Conservation (phyloP, 257 asterid genomes). For the Fraxinus cuspidata region DNA sequence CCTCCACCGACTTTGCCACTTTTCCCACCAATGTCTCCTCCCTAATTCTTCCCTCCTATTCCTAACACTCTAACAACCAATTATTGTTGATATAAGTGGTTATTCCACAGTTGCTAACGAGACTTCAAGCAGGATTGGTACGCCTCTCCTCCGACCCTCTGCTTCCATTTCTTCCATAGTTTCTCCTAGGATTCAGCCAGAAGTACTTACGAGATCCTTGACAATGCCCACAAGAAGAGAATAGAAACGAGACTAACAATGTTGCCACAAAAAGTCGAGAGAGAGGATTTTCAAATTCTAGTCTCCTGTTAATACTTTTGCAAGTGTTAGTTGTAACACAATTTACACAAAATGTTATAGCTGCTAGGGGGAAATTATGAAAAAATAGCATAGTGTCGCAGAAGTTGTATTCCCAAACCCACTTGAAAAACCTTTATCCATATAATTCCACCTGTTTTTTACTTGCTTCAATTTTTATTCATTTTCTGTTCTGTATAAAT, state of each 20-base stretch:
- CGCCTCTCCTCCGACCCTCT: constrained; percentile 53
- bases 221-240: constrained; percentile 45
- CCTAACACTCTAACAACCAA: too few relatives aligned
- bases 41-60: too few relatives aligned
- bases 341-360: background rate
- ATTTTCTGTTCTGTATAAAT: background rate
- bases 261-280: background rate
- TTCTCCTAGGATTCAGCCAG: constrained; percentile 33
- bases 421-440: background rate
- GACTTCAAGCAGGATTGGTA: constrained; percentile 39
- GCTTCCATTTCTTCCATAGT: constrained; percentile 38
- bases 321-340: constrained; percentile 32
- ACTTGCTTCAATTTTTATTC: background rate
- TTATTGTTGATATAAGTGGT: constrained; percentile 2
- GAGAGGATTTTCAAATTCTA: background rate
- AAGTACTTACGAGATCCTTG: constrained; percentile 33
- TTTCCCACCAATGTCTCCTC: too few relatives aligned
- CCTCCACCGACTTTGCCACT: too few relatives aligned
- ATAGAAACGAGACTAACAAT: background rate
- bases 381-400: too few relatives aligned
- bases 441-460: background rate
- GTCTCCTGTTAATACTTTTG: constrained; percentile 25
- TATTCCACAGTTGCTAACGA: constrained; percentile 32
- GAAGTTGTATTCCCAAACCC: background rate
- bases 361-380: too few relatives aligned